These are phyloP conservation scores for Epithemia pelagica DNA, from an alignment of 108 stramenopile genomes.

Conservation along the genomic window DNA sequence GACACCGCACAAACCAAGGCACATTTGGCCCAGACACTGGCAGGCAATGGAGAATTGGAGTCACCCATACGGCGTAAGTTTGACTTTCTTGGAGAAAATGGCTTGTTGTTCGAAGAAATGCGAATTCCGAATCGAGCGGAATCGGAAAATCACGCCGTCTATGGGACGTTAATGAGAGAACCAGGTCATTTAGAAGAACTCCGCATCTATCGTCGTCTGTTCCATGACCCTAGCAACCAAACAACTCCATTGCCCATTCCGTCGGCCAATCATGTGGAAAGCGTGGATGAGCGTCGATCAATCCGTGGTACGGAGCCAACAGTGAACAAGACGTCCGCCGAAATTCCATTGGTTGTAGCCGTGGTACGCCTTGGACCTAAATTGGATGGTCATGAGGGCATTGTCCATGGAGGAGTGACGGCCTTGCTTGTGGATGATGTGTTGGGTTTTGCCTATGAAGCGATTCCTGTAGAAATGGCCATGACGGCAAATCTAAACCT, in stretches of 20 bases:
- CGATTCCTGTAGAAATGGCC: slow-evolving; percentile 21
- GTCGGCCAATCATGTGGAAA: neutral
- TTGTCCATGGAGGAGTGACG: slow-evolving; percentile 56
- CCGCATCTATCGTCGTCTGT: neutral
- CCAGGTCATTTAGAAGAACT: neutral
- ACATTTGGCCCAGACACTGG: too few relatives aligned
- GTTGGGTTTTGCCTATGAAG: slow-evolving; percentile 38
- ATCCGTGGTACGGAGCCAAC: neutral
- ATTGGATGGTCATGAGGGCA: slow-evolving; percentile 42
- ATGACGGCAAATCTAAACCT: slow-evolving; percentile 41
- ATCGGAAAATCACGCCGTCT: slow-evolving; percentile 1
- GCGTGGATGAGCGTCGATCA: neutral
- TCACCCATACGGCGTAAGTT: too few relatives aligned
- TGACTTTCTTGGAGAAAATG: too few relatives aligned
- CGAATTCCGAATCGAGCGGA: neutral
- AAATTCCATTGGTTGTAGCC: slow-evolving; percentile 20
- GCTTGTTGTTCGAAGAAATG: neutral
- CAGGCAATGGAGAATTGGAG: too few relatives aligned
- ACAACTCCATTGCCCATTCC: neutral
- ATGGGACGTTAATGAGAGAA: neutral
- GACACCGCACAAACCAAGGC: too few relatives aligned
- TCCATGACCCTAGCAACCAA: neutral
- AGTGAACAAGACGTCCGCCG: neutral
- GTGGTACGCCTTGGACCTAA: slow-evolving; percentile 31
- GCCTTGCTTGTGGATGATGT: slow-evolving; percentile 49